Conservation (phyloP, 192 early-diverging fungal genomes). For the Obelidium mucronatum region DNA sequence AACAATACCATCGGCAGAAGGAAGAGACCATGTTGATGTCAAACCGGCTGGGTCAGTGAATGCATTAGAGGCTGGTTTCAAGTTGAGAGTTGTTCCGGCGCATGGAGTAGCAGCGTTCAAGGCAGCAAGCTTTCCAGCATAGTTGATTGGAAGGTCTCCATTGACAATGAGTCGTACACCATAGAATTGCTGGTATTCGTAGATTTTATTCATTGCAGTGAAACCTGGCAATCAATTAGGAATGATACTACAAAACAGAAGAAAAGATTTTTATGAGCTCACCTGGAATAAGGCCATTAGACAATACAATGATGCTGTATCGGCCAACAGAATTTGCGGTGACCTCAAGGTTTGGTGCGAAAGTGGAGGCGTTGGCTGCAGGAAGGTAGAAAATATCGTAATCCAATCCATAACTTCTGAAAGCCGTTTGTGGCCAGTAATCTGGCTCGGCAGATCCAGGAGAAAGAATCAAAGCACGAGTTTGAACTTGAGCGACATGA, state of each 20-base stretch:
- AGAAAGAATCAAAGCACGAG: conserved; percentile 1
- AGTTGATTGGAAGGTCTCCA: background rate
- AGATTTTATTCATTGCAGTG: conserved; percentile 9
- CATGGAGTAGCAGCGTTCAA: background rate
- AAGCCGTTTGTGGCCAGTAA: background rate
- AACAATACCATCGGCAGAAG: too few relatives aligned
- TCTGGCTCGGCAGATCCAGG: conserved; percentile 4
- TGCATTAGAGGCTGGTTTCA: background rate
- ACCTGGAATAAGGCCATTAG: too few relatives aligned
- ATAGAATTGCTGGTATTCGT: too few relatives aligned
- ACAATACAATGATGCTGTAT: too few relatives aligned
- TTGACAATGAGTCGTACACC: background rate
- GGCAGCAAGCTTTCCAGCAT: background rate
- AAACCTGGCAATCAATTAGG: too few relatives aligned
- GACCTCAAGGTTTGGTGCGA: too few relatives aligned
- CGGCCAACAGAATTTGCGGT: too few relatives aligned
- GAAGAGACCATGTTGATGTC: background rate
- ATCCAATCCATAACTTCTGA: conserved; percentile 11
- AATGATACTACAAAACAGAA: background rate
- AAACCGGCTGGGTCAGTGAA: too few relatives aligned
- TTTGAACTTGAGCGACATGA: background rate
- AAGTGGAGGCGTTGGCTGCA: background rate
- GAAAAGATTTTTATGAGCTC: too few relatives aligned
- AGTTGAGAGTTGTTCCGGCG: background rate
- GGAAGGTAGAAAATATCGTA: conserved; percentile 9